Evolutionary conservation across 2,329 filamentous ascomycete genomes (phyloP).

Genomic region (Hypoxylon sp.): DNA sequence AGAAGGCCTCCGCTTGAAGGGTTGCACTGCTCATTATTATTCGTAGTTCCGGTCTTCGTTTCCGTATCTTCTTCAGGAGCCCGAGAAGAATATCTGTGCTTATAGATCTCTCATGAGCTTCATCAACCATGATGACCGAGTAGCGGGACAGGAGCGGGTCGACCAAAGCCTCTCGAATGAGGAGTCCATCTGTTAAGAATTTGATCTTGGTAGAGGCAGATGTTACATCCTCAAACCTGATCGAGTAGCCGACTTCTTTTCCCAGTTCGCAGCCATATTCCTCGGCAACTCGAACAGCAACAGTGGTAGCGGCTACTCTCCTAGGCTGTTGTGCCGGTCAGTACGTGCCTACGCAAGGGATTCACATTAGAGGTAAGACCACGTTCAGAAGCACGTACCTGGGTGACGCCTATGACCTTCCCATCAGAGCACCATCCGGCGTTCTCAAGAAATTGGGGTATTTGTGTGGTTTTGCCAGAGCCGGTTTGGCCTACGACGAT

Average conservation of each 20-base stretch:
- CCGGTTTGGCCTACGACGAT: conserved; percentile 94
- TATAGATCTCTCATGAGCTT: conserved; percentile 92
- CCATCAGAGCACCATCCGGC: conserved; percentile 89
- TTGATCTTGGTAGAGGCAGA: conserved; percentile 88
- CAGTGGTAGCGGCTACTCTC: conserved; percentile 88
- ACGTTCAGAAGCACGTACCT: conserved; percentile 73
- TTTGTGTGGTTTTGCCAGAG: conserved; percentile 93
- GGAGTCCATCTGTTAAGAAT: conserved; percentile 91
- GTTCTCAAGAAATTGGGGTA: conserved; percentile 88
- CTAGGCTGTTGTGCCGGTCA: conserved; percentile 68
- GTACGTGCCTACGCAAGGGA: neutral
- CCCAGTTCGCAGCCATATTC: conserved; percentile 87
- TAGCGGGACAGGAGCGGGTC: conserved; percentile 91
- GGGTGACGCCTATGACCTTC: conserved; percentile 86
- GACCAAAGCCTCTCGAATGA: conserved; percentile 90
- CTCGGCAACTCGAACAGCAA: conserved; percentile 87
- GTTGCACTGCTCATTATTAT: conserved; percentile 95
- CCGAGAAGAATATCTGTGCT: conserved; percentile 92
- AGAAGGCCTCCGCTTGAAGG: conserved; percentile 85
- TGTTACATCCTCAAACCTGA: conserved; percentile 90
- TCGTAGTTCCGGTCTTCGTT: conserved; percentile 79
- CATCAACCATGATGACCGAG: conserved; percentile 96
- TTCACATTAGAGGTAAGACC: conserved; percentile 6
- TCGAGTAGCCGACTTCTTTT: conserved; percentile 92
- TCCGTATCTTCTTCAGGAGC: conserved; percentile 87